Evolutionary conservation across 257 asterid genomes (phyloP), one percentile per base, ranked within the genome.

Genomic region (Oldenlandia corymbosa): DNA sequence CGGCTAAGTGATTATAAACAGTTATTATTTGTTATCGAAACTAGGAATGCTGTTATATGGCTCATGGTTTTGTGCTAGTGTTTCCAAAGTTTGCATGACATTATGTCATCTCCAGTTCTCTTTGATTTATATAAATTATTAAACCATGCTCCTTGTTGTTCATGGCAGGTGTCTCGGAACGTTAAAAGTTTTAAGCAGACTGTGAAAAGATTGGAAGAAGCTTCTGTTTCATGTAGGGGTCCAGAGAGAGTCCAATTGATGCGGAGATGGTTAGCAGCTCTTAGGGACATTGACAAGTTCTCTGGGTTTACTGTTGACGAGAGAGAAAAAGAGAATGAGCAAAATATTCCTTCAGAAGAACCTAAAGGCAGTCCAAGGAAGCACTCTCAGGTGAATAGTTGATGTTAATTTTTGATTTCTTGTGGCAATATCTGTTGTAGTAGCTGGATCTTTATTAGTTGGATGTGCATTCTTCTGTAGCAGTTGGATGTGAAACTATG

Each of bases 161-260:
- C 42, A 24, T 75, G 65, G 46, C 79, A 93, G 97, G 95, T 81
- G 30, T 73, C 83, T 68, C 83, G 84, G 72, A 87, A 65, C 68
- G 32, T 84, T 63, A 93, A 77, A 79, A 93, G 90, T 79, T 81
- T 87, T 74, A 93, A 93, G 85, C 97, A 87, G 87, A 81, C 95
- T 5, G 89, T 90, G 69, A 90, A 84, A 79, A 83, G 95, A 78
- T 76, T 93, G 78, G 99, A 93, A 73, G 97, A 93, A 76, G 95
- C 95, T 68, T 90, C 97, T 71, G 81, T 93, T 73, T 84, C 95
- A 52, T 89, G 99, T 79, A 84, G 90, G 77, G 99, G 95, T 66
- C 77, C 84, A 67, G 97, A 85, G 78, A 79, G 96, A 79, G 82
- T 67, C 57, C 87, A 83, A 75, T 72, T 90, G 87, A 81, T 93